Evolutionary conservation across 208 protist genomes (phyloP).

Genomic region (Chromosphaera perkinsii): DNA sequence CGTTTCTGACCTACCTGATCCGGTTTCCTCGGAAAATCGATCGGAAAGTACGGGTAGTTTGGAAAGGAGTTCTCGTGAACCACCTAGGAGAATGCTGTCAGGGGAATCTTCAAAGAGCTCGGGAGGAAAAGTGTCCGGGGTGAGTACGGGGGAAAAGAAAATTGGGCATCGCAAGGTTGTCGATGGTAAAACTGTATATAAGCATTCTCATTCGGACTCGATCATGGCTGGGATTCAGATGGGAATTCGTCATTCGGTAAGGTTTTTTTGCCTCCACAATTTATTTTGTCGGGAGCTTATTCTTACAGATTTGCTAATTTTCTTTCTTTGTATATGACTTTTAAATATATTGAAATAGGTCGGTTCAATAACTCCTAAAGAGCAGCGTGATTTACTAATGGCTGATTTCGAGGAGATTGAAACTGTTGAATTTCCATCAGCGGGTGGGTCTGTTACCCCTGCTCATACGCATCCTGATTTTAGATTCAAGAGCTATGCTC

Average conservation of each 20-base stretch:
- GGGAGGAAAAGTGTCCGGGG: too few relatives aligned
- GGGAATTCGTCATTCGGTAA: constrained; percentile 31
- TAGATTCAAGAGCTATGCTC: constrained; percentile 29
- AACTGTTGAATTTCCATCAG: constrained; percentile 8
- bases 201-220: too few relatives aligned
- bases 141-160: too few relatives aligned
- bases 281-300: neutral
- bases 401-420: constrained; percentile 32
- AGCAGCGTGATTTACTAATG: constrained; percentile 32
- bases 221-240: constrained; percentile 36
- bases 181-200: too few relatives aligned
- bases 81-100: too few relatives aligned
- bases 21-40: too few relatives aligned
- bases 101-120: too few relatives aligned
- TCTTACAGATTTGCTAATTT: neutral
- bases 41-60: too few relatives aligned
- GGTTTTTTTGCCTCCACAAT: neutral
- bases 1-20: too few relatives aligned
- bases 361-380: constrained; percentile 19
- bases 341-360: neutral
- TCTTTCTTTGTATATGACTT: too few relatives aligned
- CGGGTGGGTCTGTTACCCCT: constrained; percentile 16
- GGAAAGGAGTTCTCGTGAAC: too few relatives aligned
- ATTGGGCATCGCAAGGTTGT: too few relatives aligned
- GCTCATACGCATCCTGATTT: constrained; percentile 15